These are phyloP conservation scores for Russula sp. DNA, from an alignment of 768 basidiomycete species.

Conservation along the genomic window DNA sequence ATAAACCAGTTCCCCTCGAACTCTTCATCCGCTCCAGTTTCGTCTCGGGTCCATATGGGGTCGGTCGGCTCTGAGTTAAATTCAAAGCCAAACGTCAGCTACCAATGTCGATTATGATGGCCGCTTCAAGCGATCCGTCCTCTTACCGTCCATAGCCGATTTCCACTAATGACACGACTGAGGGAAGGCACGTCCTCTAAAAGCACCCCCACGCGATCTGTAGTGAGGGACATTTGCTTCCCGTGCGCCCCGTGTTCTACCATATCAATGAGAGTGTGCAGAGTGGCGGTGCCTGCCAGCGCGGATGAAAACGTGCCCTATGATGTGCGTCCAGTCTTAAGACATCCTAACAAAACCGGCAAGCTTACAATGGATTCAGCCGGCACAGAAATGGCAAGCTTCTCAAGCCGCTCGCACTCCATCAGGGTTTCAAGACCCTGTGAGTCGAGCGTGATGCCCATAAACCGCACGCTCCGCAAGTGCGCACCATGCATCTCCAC, in stretches of 20 bases:
- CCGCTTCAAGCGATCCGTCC: slow-evolving; percentile 3
- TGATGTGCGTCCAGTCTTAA: slow-evolving; percentile 5
- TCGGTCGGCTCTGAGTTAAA: slow-evolving; percentile 26
- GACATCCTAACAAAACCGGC: slow-evolving; percentile 13
- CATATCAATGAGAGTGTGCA: slow-evolving; percentile 28
- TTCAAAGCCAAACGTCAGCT: slow-evolving; percentile 25
- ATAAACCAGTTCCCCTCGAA: slow-evolving; percentile 22
- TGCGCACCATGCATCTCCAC: slow-evolving; percentile 24
- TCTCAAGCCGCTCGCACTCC: slow-evolving; percentile 25
- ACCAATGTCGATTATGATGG: slow-evolving; percentile 1
- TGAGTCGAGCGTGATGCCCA: slow-evolving; percentile 13
- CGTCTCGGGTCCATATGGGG: slow-evolving; percentile 20
- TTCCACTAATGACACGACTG: slow-evolving; percentile 26
- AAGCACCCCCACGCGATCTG: slow-evolving; percentile 25
- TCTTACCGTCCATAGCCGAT: slow-evolving; percentile 30
- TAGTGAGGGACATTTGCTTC: slow-evolving; percentile 24
- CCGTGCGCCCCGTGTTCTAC: slow-evolving; percentile 21
- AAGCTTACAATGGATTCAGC: slow-evolving; percentile 24
- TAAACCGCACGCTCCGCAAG: slow-evolving; percentile 23
- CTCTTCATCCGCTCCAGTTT: slow-evolving; percentile 26
- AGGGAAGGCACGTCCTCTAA: slow-evolving; percentile 26
- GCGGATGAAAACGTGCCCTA: slow-evolving; percentile 22
- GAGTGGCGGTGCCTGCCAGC: slow-evolving; percentile 16
- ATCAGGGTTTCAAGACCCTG: slow-evolving; percentile 24
- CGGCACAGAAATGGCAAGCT: slow-evolving; percentile 27